A percentile compares a stretch with the other conserved stretches of the same genome.
These are phyloP conservation scores for Cladosporium sp. DNA, from an alignment of 2,329 filamentous ascomycete species.

Conservation along the genomic window DNA sequence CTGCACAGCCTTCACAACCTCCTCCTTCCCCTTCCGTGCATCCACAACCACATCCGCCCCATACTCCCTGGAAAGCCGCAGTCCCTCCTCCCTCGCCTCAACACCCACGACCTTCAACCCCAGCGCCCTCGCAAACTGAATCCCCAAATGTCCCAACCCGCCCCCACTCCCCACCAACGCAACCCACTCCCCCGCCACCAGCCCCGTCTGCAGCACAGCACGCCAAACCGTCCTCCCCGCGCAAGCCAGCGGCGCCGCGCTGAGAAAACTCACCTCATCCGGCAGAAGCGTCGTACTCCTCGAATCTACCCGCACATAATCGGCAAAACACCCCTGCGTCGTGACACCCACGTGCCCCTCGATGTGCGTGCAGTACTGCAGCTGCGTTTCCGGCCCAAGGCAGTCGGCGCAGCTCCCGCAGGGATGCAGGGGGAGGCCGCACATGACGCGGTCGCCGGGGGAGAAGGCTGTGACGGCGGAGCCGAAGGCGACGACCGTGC, in stretches of 20 bases:
- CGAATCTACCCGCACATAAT: constrained; percentile 52
- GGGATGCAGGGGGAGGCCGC: constrained; percentile 49
- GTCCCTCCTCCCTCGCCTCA: constrained; percentile 52
- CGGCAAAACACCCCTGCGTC: constrained; percentile 53
- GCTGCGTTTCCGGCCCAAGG: constrained; percentile 42
- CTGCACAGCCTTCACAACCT: constrained; percentile 46
- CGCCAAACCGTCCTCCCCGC: constrained; percentile 51
- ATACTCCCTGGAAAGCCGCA: constrained; percentile 43
- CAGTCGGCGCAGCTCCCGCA: constrained; percentile 55
- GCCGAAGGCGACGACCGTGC: constrained; percentile 50
- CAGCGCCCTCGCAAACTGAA: constrained; percentile 48
- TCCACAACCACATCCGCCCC: constrained; percentile 54
- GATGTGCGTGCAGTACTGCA: constrained; percentile 50
- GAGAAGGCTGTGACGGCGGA: constrained; percentile 38
- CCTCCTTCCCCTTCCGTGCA: constrained; percentile 45
- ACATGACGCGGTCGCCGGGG: constrained; percentile 54
- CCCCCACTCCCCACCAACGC: constrained; percentile 38
- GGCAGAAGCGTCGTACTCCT: constrained; percentile 46
- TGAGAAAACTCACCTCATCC: constrained; percentile 45
- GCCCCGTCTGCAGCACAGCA: constrained; percentile 40
- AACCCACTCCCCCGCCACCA: constrained; percentile 38
- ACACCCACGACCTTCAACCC: constrained; percentile 52
- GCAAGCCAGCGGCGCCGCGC: constrained; percentile 55
- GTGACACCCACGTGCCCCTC: constrained; percentile 48
- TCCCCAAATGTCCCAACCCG: constrained; percentile 52